Evolutionary conservation across 164 flowering plant genomes (phyloP).

Genomic region (Nymphaea colorata): DNA sequence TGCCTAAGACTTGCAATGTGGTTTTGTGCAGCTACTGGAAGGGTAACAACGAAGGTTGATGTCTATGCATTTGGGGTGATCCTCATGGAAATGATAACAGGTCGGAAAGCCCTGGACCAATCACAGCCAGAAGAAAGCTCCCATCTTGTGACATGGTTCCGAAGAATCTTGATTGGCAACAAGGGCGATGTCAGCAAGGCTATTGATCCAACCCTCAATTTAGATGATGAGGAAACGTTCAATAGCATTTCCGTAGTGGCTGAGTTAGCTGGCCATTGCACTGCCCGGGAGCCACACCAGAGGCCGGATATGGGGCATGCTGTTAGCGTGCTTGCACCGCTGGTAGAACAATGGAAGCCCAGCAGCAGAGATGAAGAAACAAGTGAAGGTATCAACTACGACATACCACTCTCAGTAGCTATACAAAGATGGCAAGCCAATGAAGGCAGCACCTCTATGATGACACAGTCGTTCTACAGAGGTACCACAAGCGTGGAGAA

Average conservation of each 20-base stretch:
- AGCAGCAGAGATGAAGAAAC: constrained; percentile 20
- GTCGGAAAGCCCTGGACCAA: constrained; percentile 21
- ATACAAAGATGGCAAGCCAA: constrained; percentile 26
- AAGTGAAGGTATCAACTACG: constrained; percentile 12
- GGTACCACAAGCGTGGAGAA: no score
- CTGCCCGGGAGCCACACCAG: constrained; percentile 38
- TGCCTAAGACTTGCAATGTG: background rate
- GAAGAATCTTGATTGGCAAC: constrained; percentile 20
- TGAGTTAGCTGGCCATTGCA: constrained; percentile 50
- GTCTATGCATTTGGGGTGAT: constrained; percentile 28
- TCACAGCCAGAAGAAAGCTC: constrained; percentile 24
- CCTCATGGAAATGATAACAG: constrained; percentile 23
- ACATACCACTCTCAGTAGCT: constrained; percentile 22
- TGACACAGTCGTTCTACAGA: background rate
- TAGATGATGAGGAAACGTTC: constrained; percentile 30
- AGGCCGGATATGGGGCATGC: constrained; percentile 52
- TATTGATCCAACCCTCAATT: constrained; percentile 24
- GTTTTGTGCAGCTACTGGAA: constrained; percentile 20
- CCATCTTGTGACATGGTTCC: constrained; percentile 37
- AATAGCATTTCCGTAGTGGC: constrained; percentile 34
- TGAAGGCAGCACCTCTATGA: constrained; percentile 22
- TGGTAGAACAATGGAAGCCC: constrained; percentile 47
- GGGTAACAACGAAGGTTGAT: constrained; percentile 24
- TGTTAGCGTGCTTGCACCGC: constrained; percentile 31
- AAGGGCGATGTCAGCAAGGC: constrained; percentile 19